Base-by-base conservation (phyloP, 1,284 basidiomycete species). In the Malassezia nana region DNA sequence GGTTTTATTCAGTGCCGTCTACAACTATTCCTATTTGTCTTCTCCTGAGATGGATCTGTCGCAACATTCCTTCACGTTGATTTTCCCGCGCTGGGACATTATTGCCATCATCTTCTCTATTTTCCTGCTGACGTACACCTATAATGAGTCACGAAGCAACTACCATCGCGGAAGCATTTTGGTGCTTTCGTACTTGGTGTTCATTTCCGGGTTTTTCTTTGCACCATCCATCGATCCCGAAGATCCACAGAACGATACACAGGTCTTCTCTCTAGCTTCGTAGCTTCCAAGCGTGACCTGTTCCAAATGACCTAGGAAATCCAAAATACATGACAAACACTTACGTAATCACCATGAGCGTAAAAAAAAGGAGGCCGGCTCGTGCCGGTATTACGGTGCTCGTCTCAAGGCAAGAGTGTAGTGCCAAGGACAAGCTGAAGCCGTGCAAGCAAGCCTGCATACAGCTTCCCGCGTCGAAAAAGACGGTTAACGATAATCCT, bases 11-110 rank as follows among this genome's bases (percentile, higher is more conserved):
- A 91, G 88, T 35, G 91, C 90, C 1, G 87, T 87, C 81, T 94
- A 92, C 75, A 82, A 82, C 67, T 84, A 90, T 80, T 87, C 88
- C 6, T 48, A 84, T 84, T 10, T 38, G 7, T 54, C 56, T 25
- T 22, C 16, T 1, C 35, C n/a, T 13, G 38, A 18, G 10, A n/a
- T 15, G 5, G 60, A 52, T 39, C 50, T 59, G 28, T 44, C 64
- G 4, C 56, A 63, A 15, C 66, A 69, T 32, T 58, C 59, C 25
- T 72, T 72, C 43, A 72, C 64, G 6, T 59, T 99, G 52, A 91
- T 98, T 62, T 96, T 99, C 81, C 94, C 94, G 1, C 83, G 90
- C 65, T 99, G 94, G 92, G 94, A 99, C 74, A 89, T 94, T 43
- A 84, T 98, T 62, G 86, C 85, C 26, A 88, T 98, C 74, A 87